Evolutionary conservation across 1,284 basidiomycete genomes (phyloP), one percentile per base, ranked within the genome.

Genomic region (Sphagnurus paluster): DNA sequence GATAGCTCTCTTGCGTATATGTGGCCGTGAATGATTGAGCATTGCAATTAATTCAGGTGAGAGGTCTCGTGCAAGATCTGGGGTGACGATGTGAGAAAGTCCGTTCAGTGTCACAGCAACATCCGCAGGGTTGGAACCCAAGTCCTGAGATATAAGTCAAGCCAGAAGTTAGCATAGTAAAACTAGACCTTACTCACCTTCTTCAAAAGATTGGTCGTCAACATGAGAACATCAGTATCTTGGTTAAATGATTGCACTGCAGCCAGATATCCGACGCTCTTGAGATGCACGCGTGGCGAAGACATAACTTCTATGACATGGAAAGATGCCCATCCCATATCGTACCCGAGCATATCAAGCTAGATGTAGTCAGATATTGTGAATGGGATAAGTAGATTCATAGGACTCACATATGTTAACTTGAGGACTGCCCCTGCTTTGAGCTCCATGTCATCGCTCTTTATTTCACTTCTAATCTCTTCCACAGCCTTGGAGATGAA

Each of bases 261-360:
- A 1, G 91, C 97, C 11, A 99, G 84, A 69, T 99, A 99, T 11
- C 97, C 97, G 35, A 98, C 87, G 32, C 86, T 86, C 75, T 99
- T 99, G 56, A 97, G 77, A 68, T 98, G 93, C 57, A 88, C 85
- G 59, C 86, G 86, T 2, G 89, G 74, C 2, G 92, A 94, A 23
- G 93, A 95, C 97, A 99, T 99, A 60, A 96, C 92, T 63, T 99
- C 97, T 10, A 99, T 87, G 47, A 99, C 90, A 66, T 97, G 87
- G 63, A 98, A 98, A 5, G 94, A 87, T 25, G 87, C 89, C 87
- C 88, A 93, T 56, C 76, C 79, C 86, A 92, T 93, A 66, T 91
- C 87, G 60, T 93, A 87, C 33, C 93, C 93, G 11, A 96, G 69
- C 93, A 96, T 96, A 60, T 95, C 91, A 54, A 96, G 83, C 90